Evolutionary conservation across 1,139 yeast genomes (phyloP), one percentile per base, ranked within the genome.

Genomic region (Yamadazyma diddensiae): DNA sequence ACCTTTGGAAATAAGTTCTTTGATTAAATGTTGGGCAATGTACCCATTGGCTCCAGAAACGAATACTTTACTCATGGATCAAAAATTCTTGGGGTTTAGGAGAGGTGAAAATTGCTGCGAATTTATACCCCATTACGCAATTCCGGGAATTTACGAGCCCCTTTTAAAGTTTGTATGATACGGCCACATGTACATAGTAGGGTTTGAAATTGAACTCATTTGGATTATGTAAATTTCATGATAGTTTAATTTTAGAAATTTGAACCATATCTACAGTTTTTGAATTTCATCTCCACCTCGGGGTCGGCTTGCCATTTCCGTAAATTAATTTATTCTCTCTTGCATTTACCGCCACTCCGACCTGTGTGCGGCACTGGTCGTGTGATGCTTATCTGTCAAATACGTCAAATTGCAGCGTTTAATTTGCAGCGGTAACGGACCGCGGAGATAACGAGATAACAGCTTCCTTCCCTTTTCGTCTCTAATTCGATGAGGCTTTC

Each of bases 11-110:
- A 59, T 40, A 31, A 59, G 49, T 20, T 41, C 43, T 30, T 49
- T 44, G 21, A 57, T 52, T 21, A 57, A 41, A 30, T 62, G 62
- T 39, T 56, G 65, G 21, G 68, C 68, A 35, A 62, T 59, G 41
- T 47, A 62, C n/a, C 69, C 68, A 21, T 57, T 51, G 24, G 65
- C 65, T 5, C 68, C 70, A 3, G 69, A 49, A 24, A 63, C 59
- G 34, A 61, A 58, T 4, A 58, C 63, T 14, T 15, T 26, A 6
- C 22, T 5, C 28, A 26, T 26, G 7, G n/a, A 7, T 18, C 6
- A 18, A n/a, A n/a, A n/a, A n/a, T n/a, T n/a, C n/a, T n/a, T n/a
- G n/a, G n/a, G n/a, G n/a, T n/a, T n/a, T n/a, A n/a, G n/a, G n/a
- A n/a, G n/a, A n/a, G n/a, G n/a, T n/a, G 20, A 18, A 18, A 9